Evolutionary conservation across 2,329 filamentous ascomycete species (phyloP).

Genomic region (Cryphonectria naterciae): DNA sequence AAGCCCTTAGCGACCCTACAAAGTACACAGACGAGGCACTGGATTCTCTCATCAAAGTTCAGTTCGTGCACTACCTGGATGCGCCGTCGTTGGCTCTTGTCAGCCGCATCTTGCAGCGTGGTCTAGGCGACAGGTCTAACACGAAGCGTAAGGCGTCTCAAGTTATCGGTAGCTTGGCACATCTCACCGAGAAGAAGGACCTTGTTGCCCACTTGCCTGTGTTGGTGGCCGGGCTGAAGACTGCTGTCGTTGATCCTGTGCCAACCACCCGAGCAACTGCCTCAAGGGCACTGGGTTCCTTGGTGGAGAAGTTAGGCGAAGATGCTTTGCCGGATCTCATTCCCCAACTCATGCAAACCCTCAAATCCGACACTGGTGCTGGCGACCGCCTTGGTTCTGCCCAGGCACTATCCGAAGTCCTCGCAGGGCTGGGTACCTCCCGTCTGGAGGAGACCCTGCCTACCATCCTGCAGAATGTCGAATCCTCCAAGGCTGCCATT

Average conservation of each 20-base stretch:
- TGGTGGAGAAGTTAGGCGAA: constrained; percentile 98
- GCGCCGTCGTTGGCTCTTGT: constrained; percentile 93
- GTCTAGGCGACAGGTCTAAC: constrained; percentile 84
- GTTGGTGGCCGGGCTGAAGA: constrained; percentile 84
- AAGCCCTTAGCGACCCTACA: constrained; percentile 94
- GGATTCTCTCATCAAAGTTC: constrained; percentile 95
- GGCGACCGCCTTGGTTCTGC: constrained; percentile 95
- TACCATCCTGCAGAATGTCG: constrained; percentile 94
- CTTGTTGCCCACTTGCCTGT: constrained; percentile 89
- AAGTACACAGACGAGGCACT: constrained; percentile 96
- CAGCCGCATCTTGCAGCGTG: constrained; percentile 92
- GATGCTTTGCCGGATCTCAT: constrained; percentile 97
- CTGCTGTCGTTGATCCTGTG: constrained; percentile 91
- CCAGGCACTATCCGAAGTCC: constrained; percentile 93
- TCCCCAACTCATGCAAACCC: constrained; percentile 93
- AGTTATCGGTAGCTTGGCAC: constrained; percentile 96
- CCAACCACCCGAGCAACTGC: constrained; percentile 95
- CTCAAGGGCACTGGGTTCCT: constrained; percentile 90
- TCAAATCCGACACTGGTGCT: constrained; percentile 95
- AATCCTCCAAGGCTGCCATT: constrained; percentile 85
- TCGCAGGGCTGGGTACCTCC: constrained; percentile 89
- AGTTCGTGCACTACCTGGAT: constrained; percentile 97
- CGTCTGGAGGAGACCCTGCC: constrained; percentile 94
- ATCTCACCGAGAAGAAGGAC: constrained; percentile 95
- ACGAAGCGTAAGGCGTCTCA: constrained; percentile 97